A percentile compares a stretch with the other conserved stretches of the same genome.
phyloP scores from a whole-genome alignment of 202 grass and related monocot genomes.

The Bolboschoenoplectus hybrid region DNA sequence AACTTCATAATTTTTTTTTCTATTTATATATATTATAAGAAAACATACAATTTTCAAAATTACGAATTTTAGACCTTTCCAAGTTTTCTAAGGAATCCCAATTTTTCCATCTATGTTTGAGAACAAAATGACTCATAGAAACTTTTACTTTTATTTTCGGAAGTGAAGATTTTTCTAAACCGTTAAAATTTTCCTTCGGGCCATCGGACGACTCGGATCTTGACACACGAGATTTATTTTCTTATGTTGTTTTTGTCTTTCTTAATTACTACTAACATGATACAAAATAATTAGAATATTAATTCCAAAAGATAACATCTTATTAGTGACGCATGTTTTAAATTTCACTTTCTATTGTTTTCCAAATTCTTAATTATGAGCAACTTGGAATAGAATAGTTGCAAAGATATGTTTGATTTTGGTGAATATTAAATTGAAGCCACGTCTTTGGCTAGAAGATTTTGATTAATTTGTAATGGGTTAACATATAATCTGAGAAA shows the following conservation, averaged over 20 bases:
- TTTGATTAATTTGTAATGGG: neutral
- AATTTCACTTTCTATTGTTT: neutral
- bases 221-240: neutral
- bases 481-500: neutral
- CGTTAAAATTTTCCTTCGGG: neutral
- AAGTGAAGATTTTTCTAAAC: neutral
- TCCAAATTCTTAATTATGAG: neutral
- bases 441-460: neutral
- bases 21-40: neutral
- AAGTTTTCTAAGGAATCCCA: too few species aligned
- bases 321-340: neutral
- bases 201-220: neutral
- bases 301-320: too few species aligned
- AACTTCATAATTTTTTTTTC: neutral
- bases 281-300: too few species aligned
- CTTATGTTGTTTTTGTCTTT: neutral
- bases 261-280: neutral
- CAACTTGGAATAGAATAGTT: too few species aligned
- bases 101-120: neutral
- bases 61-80: too few species aligned
- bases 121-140: neutral
- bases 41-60: too few species aligned
- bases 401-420: too few species aligned
- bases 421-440: neutral
- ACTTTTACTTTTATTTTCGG: neutral